phyloP scores from a whole-genome alignment of 495 filamentous ascomycete genomes.

The Terfezia claveryi region DNA sequence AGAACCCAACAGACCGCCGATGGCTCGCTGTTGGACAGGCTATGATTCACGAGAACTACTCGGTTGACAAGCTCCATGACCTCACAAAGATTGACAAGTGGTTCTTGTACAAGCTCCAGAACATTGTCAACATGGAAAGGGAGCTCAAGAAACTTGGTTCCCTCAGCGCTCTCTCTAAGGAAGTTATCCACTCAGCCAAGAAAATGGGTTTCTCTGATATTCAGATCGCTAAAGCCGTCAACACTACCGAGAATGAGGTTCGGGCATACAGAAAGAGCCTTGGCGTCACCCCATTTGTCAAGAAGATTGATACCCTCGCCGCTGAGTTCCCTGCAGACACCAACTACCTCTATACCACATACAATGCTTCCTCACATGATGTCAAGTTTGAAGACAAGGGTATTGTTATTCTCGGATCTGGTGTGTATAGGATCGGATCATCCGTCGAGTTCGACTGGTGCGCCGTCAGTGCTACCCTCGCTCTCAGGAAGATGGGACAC shows the following conservation, averaged over 20 bases:
- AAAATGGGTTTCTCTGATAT: constrained; percentile 93
- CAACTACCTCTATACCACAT: constrained; percentile 95
- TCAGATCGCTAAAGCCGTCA: constrained; percentile 76
- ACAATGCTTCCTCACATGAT: constrained; percentile 90
- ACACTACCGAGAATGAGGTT: constrained; percentile 70
- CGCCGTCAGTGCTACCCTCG: constrained; percentile 77
- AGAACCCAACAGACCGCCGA: constrained; percentile 80
- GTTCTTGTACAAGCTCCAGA: constrained; percentile 96
- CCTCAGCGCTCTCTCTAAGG: constrained; percentile 65
- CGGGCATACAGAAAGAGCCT: constrained; percentile 67
- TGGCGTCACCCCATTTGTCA: constrained; percentile 73
- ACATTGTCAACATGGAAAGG: constrained; percentile 72
- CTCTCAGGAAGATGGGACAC: constrained; percentile 71
- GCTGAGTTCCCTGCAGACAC: constrained; percentile 95
- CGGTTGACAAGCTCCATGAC: constrained; percentile 73
- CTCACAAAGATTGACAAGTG: constrained; percentile 89
- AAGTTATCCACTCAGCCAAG: constrained; percentile 73
- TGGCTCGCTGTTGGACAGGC: constrained; percentile 96
- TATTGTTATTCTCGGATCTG: constrained; percentile 70
- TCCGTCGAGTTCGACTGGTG: constrained; percentile 99
- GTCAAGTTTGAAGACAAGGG: constrained; percentile 89
- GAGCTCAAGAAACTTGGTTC: constrained; percentile 76
- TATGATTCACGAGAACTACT: constrained; percentile 90
- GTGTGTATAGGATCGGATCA: constrained; percentile 90
- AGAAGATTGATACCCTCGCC: constrained; percentile 93